phyloP scores from a whole-genome alignment of 1,284 basidiomycete species.

The Cutaneotrichosporon sp. region DNA sequence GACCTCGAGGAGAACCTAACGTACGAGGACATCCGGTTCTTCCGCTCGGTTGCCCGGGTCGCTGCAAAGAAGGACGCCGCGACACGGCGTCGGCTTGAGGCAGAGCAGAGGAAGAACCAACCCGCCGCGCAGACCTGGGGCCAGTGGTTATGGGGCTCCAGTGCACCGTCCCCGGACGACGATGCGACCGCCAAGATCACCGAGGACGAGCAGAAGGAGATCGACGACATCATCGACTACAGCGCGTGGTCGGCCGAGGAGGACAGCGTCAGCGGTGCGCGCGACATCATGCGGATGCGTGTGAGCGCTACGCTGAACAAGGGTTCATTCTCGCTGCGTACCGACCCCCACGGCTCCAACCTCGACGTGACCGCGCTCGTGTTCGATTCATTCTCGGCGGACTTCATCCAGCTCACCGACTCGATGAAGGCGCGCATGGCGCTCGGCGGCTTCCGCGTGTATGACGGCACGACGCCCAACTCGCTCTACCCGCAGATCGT shows the following conservation, averaged over 20 bases:
- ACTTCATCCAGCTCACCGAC: slow-evolving; percentile 80
- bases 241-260: slow-evolving; percentile 74
- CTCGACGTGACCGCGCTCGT: slow-evolving; percentile 81
- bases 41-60: slow-evolving; percentile 91
- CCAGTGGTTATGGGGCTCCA: slow-evolving; percentile 79
- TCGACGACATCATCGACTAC: slow-evolving; percentile 93
- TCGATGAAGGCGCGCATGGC: slow-evolving; percentile 82
- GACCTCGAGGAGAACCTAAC: slow-evolving; percentile 78
- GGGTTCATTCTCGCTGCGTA: slow-evolving; percentile 79
- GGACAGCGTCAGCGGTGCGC: slow-evolving; percentile 64
- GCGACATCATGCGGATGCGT: slow-evolving; percentile 78
- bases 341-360: slow-evolving; percentile 64
- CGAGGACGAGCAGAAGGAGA: slow-evolving; percentile 87
- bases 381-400: slow-evolving; percentile 85
- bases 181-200: slow-evolving; percentile 55
- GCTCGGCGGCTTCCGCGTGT: slow-evolving; percentile 84
- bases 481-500: slow-evolving; percentile 92
- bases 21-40: slow-evolving; percentile 97
- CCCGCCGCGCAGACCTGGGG: slow-evolving; percentile 68
- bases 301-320: slow-evolving; percentile 77
- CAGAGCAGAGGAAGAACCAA: slow-evolving; percentile 60
- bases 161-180: slow-evolving; percentile 38
- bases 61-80: slow-evolving; percentile 83
- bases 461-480: slow-evolving; percentile 82
- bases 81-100: slow-evolving; percentile 67